Conservation (phyloP, 2,329 filamentous ascomycete species). For the Eurotiales sp. region DNA sequence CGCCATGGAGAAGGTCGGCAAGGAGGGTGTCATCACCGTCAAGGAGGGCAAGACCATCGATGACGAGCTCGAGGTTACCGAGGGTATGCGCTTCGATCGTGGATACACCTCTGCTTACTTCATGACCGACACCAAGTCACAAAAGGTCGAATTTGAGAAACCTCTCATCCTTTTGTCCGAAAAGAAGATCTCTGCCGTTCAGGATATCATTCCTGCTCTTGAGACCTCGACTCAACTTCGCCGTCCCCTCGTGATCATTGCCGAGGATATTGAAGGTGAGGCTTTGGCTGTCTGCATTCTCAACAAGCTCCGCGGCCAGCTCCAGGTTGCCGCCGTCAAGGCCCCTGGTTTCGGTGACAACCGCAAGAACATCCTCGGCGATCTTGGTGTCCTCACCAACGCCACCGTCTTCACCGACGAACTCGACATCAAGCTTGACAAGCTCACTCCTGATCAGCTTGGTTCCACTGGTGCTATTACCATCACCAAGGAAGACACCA, state of each 20-base stretch:
- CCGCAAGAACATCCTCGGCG: slow-evolving; percentile 98
- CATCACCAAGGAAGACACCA: slow-evolving; percentile 99
- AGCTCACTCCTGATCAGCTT: slow-evolving; percentile 92
- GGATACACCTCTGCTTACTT: slow-evolving; percentile 99
- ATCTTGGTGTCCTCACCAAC: slow-evolving; percentile 93
- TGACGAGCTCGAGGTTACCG: slow-evolving; percentile 97
- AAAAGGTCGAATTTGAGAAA: slow-evolving; percentile 99
- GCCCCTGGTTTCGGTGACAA: slow-evolving; percentile 99
- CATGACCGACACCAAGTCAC: slow-evolving; percentile 97
- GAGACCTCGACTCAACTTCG: slow-evolving; percentile 95
- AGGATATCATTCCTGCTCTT: slow-evolving; percentile 97
- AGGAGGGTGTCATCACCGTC: slow-evolving; percentile 99
- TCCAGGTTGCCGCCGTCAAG: slow-evolving; percentile 98
- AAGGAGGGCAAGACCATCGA: slow-evolving; percentile 99
- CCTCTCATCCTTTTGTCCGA: slow-evolving; percentile 96
- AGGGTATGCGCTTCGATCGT: slow-evolving; percentile 99
- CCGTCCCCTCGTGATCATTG: slow-evolving; percentile 95
- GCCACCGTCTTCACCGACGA: slow-evolving; percentile 97
- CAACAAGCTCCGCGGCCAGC: slow-evolving; percentile 99
- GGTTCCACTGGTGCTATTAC: slow-evolving; percentile 97
- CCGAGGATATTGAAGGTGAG: slow-evolving; percentile 98
- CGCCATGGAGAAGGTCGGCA: slow-evolving; percentile 99
- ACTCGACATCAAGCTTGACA: slow-evolving; percentile 98
- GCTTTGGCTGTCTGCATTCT: slow-evolving; percentile 98
- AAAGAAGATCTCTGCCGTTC: slow-evolving; percentile 99